Conservation (phyloP, 495 filamentous ascomycete species). For the Aspergillus kassunensis region DNA sequence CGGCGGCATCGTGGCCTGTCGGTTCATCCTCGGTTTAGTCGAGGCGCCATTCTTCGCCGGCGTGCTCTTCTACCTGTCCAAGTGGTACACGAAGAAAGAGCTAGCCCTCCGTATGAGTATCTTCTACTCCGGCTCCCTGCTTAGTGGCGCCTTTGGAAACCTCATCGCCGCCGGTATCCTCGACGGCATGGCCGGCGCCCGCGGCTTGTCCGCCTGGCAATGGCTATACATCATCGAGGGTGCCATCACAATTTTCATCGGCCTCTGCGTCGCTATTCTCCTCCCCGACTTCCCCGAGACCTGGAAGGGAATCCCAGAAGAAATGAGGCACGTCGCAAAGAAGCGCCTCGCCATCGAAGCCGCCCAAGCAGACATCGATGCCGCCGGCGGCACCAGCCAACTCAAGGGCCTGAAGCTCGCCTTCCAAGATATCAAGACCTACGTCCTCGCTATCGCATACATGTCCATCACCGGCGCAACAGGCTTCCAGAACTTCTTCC, state of each 20-base stretch:
- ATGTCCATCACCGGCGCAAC: constrained; percentile 49
- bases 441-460: constrained; percentile 45
- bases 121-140: constrained; percentile 62
- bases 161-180: constrained; percentile 56
- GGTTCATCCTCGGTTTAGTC: constrained; percentile 50
- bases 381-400: constrained; percentile 44
- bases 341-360: constrained; percentile 46
- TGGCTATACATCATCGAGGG: constrained; percentile 53
- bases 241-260: constrained; percentile 38
- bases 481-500: constrained; percentile 56
- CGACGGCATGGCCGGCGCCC: constrained; percentile 34
- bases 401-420: constrained; percentile 48
- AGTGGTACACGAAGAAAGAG: constrained; percentile 59
- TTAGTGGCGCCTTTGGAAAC: constrained; percentile 62
- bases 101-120: constrained; percentile 56
- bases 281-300: constrained; percentile 50
- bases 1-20: constrained; percentile 50
- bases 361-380: constrained; percentile 47
- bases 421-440: constrained; percentile 50
- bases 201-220: constrained; percentile 46
- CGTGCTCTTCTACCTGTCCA: constrained; percentile 53
- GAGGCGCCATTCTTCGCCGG: constrained; percentile 51
- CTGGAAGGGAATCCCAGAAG: constrained; percentile 41
- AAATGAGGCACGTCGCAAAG: constrained; percentile 48
- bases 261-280: constrained; percentile 34